Percentiles rank a stretch among this genome's conserved stretches.
These are phyloP conservation scores for Pseudevernia furfuracea DNA, from an alignment of 495 filamentous ascomycete genomes.

Conservation along the genomic window DNA sequence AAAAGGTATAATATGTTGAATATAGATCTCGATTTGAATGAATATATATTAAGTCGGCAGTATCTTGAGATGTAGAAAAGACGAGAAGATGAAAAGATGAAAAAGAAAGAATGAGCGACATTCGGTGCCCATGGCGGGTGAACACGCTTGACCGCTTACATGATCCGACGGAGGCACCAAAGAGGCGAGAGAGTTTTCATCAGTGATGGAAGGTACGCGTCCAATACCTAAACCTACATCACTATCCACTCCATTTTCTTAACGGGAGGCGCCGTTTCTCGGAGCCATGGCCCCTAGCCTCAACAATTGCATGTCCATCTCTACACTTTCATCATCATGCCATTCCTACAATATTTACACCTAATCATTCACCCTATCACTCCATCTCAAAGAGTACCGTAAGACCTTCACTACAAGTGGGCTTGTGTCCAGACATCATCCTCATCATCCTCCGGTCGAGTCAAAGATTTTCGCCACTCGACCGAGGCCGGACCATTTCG, in stretches of 20 bases:
- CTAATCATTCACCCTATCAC: too few relatives aligned
- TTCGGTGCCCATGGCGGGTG: constrained; percentile 4
- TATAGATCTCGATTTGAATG: not conserved
- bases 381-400: too few relatives aligned
- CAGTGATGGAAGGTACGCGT: not conserved
- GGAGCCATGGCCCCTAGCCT: not conserved
- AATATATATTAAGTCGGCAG: not conserved
- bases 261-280: not conserved
- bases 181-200: not conserved
- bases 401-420: too few relatives aligned
- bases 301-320: not conserved
- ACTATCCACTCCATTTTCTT: not conserved
- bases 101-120: constrained; percentile 5
- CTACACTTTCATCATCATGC: too few relatives aligned
- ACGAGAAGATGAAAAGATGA: too few relatives aligned
- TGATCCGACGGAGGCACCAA: not conserved
- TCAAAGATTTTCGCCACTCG: not conserved
- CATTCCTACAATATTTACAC: too few relatives aligned
- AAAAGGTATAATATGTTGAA: not conserved
- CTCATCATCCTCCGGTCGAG: not conserved
- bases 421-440: too few relatives aligned
- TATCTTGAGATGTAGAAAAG: not conserved
- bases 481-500: not conserved
- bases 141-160: constrained; percentile 10
- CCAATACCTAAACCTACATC: not conserved